These are phyloP conservation scores for Lachancea thermotolerans DNA, from an alignment of 805 yeast genomes.

Conservation along the genomic window DNA sequence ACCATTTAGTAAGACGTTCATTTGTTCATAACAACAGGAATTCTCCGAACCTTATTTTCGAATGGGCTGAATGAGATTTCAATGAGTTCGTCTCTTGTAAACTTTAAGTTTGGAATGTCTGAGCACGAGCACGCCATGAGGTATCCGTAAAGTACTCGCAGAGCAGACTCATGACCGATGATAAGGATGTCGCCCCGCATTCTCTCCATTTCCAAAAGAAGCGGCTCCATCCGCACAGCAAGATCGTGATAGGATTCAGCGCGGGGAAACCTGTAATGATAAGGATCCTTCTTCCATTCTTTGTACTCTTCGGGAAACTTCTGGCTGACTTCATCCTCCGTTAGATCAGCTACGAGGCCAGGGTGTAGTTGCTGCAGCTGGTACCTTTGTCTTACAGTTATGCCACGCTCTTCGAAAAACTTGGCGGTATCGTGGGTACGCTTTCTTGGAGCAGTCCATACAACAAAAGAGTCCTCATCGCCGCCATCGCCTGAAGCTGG, in stretches of 20 bases:
- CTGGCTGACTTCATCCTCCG: conserved; percentile 49
- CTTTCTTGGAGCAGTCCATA: conserved; percentile 92
- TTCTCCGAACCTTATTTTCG: conserved; percentile 57
- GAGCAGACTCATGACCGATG: conserved; percentile 87
- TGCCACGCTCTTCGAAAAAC: conserved; percentile 55
- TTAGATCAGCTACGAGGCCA: conserved; percentile 72
- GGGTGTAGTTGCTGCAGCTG: conserved; percentile 86
- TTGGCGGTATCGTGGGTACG: conserved; percentile 77
- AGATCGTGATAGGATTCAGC: conserved; percentile 95
- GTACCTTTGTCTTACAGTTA: conserved; percentile 65
- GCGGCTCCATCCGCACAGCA: conserved; percentile 89
- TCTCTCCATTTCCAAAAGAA: conserved; percentile 89
- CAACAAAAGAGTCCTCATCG: conserved; percentile 57
- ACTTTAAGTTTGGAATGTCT: conserved; percentile 75
- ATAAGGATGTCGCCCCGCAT: conserved; percentile 81
- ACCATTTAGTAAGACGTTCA: not conserved
- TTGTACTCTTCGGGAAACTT: conserved; percentile 65
- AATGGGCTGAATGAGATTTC: conserved; percentile 86
- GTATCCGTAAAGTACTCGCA: conserved; percentile 88
- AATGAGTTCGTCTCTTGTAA: conserved; percentile 76
- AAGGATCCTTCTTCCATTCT: conserved; percentile 68
- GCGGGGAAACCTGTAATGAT: conserved; percentile 85
- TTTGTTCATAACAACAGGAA: conserved; percentile 19
- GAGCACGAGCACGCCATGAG: conserved; percentile 84
- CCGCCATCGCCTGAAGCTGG: conserved; percentile 47